phyloP scores from a whole-genome alignment of 169 alveolate species.

The Plasmodium malariae region DNA sequence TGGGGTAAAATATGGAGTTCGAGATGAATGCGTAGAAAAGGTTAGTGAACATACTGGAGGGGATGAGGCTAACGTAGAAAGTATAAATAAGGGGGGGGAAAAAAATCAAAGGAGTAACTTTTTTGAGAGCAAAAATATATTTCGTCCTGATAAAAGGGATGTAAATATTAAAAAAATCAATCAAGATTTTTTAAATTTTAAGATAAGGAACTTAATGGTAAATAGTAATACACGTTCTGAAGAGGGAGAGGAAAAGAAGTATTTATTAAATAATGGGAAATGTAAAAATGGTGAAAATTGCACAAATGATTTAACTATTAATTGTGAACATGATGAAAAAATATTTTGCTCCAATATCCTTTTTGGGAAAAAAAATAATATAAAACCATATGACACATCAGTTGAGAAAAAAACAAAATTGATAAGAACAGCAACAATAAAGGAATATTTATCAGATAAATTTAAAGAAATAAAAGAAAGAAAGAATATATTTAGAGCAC shows the following conservation, averaged over 20 bases:
- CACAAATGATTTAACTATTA: too few species aligned
- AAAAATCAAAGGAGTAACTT: not conserved
- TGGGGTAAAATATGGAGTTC: not conserved
- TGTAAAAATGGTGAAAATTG: not conserved
- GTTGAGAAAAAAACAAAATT: not conserved
- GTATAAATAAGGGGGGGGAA: not conserved
- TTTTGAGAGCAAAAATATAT: not conserved
- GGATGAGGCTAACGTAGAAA: not conserved
- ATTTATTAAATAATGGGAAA: not conserved
- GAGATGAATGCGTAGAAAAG: not conserved
- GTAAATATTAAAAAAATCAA: not conserved
- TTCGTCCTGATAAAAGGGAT: not conserved
- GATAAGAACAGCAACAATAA: not conserved
- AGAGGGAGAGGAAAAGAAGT: not conserved
- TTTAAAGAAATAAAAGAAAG: slow-evolving; percentile 24
- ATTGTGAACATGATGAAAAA: too few species aligned
- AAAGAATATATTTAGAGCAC: slow-evolving; percentile 20
- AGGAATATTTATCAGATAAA: slow-evolving; percentile 11
- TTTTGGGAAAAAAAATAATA: not conserved
- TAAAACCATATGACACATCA: not conserved
- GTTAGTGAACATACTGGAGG: not conserved
- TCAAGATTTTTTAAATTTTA: not conserved
- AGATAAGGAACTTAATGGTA: not conserved
- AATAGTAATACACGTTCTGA: not conserved
- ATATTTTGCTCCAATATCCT: slow-evolving; percentile 7